Percentiles rank a stretch among this genome's conserved stretches.
Conservation (phyloP, 257 asterid genomes). For the Plectranthus barbatus region DNA sequence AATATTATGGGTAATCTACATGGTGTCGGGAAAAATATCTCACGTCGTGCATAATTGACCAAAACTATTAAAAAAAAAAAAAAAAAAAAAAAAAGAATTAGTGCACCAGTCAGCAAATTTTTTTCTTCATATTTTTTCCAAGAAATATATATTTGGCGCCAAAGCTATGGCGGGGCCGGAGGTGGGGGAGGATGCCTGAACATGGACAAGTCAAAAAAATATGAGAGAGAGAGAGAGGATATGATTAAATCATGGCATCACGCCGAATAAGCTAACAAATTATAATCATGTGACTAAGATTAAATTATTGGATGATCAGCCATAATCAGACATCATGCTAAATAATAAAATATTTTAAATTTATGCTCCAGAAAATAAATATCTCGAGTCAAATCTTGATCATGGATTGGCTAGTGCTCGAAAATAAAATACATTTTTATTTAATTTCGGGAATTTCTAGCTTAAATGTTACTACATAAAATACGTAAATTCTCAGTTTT, state of each 20-base stretch:
- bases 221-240: neutral
- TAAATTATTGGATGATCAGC: neutral
- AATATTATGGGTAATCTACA: no score
- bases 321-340: neutral
- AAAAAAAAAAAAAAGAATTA: no score
- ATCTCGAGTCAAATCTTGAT: neutral
- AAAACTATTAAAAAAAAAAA: no score
- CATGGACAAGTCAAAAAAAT: neutral
- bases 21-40: no score
- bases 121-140: neutral
- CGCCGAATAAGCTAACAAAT: neutral
- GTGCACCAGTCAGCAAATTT: neutral
- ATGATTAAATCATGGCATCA: constrained; percentile 9
- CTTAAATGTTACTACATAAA: no score
- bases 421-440: no score
- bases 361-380: neutral
- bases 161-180: neutral
- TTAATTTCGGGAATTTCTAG: no score
- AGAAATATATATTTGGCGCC: neutral
- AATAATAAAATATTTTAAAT: neutral
- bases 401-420: neutral
- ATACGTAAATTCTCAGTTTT: no score
- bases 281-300: neutral
- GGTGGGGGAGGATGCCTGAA: neutral
- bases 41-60: no score